A percentile compares a stretch with the other conserved stretches of the same genome.
Evolutionary conservation across 116 monocot genomes (phyloP).

Genomic region (Iris pallida): DNA sequence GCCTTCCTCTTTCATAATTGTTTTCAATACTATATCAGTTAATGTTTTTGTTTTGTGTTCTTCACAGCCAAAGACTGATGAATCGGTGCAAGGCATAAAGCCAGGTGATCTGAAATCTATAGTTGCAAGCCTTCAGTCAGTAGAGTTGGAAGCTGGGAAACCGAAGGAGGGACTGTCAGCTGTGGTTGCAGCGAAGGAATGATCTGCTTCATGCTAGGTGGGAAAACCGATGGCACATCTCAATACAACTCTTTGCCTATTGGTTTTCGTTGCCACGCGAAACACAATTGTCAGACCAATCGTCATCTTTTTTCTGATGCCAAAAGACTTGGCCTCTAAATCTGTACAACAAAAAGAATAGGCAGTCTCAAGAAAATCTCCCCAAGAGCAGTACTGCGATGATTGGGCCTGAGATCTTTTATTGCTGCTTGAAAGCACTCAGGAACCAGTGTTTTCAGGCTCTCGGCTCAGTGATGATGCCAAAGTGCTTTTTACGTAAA

Average conservation of each 20-base stretch:
- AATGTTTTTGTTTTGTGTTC: neutral
- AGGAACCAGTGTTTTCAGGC: neutral
- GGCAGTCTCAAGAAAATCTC: neutral
- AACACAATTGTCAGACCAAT: neutral
- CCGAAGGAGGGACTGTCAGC: neutral
- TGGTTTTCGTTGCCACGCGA: neutral
- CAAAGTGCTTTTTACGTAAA: neutral
- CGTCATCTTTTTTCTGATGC: neutral
- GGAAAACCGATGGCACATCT: neutral
- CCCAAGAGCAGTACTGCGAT: constrained; percentile 7
- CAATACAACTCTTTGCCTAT: neutral
- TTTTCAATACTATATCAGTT: too few species aligned
- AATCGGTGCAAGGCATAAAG: constrained; percentile 5
- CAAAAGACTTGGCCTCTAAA: constrained; percentile 1
- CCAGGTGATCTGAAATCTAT: constrained; percentile 3
- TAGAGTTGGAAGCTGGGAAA: constrained; percentile 4
- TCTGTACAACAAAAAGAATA: constrained; percentile 1
- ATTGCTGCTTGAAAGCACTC: neutral
- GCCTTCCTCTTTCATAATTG: neutral
- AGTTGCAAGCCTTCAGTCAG: constrained; percentile 1
- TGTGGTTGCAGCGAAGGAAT: neutral
- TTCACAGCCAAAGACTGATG: constrained; percentile 17
- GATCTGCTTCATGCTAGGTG: neutral
- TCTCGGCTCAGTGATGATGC: neutral
- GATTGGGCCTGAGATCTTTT: constrained; percentile 7